Evolutionary conservation across 768 basidiomycete species (phyloP).

Genomic region (Termitomyces sp.): DNA sequence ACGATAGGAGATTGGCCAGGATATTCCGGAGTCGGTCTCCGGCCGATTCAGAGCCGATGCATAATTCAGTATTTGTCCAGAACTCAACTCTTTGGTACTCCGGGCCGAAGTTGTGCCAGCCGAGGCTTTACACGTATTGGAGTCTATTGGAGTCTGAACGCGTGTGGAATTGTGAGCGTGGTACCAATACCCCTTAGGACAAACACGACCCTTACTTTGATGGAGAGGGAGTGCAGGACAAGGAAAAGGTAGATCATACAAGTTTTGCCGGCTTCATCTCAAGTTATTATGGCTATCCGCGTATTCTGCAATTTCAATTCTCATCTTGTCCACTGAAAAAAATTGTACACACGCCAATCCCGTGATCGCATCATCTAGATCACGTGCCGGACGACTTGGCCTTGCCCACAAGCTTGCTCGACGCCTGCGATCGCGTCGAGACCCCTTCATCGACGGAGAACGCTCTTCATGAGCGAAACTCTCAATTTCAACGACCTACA

Average conservation of each 20-base stretch:
- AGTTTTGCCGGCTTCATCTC: no score
- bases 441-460: neutral
- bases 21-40: neutral
- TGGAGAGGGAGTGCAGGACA: no score
- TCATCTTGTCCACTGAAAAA: neutral
- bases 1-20: neutral
- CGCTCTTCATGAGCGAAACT: conserved; percentile 2
- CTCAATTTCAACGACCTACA: neutral
- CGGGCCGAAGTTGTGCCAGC: neutral
- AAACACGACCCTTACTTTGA: no score
- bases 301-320: neutral
- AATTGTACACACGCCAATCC: neutral
- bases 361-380: neutral
- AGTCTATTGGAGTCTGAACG: no score
- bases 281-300: neutral
- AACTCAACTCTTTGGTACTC: neutral
- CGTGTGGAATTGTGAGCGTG: no score
- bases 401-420: neutral
- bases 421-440: conserved; percentile 1
- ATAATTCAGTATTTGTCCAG: neutral
- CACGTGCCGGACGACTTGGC: neutral
- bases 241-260: no score
- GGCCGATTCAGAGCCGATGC: neutral
- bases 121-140: neutral
- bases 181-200: no score